Evolutionary conservation across 2,329 filamentous ascomycete species (phyloP).

Genomic region (Aspergillus sp.): DNA sequence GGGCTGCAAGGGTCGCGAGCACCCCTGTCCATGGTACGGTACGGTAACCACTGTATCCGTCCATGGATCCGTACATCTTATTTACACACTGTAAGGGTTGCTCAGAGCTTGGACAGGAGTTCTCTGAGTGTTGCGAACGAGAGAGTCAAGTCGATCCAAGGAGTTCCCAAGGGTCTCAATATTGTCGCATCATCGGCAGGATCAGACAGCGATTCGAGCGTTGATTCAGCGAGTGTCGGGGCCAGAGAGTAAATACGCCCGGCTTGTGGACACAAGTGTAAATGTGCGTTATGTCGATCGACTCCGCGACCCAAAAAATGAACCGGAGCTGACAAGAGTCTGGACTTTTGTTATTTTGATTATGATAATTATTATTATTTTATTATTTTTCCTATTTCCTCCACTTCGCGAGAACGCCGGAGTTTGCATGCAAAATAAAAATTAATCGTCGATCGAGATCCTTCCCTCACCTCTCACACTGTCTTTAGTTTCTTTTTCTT

Average conservation of each 20-base stretch:
- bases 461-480: neutral
- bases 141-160: neutral
- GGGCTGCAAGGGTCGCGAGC: slow-evolving; percentile 18
- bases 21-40: slow-evolving; percentile 15
- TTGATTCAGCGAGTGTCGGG: neutral
- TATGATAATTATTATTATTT: neutral
- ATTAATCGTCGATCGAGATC: slow-evolving; percentile 11
- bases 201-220: neutral
- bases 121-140: neutral
- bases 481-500: neutral
- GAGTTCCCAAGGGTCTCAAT: neutral
- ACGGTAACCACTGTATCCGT: slow-evolving; percentile 12
- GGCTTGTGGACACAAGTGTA: neutral
- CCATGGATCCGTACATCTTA: slow-evolving; percentile 21
- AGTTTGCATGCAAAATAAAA: slow-evolving; percentile 1
- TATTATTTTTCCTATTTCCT: neutral
- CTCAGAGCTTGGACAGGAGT: too few species aligned
- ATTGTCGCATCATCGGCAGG: neutral
- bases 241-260: neutral
- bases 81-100: neutral
- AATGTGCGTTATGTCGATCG: slow-evolving; percentile 4
- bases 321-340: neutral
- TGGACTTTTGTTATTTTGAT: neutral
- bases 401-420: neutral
- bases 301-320: slow-evolving; percentile 9